These are phyloP conservation scores for Cornus controversa DNA, from an alignment of 148 eudicot species.

Conservation along the genomic window DNA sequence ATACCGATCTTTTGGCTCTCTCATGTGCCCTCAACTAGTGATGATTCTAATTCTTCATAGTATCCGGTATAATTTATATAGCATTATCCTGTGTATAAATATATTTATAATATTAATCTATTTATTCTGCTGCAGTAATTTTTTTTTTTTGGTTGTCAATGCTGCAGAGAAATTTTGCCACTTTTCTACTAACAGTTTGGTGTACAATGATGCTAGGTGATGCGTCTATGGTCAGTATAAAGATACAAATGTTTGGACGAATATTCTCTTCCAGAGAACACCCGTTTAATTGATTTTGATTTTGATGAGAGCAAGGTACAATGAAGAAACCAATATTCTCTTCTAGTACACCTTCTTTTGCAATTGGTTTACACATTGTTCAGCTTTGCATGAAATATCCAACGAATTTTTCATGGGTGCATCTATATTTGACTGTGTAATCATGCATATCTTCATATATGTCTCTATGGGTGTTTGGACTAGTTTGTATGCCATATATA, in stretches of 20 bases:
- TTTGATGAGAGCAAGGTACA: slow-evolving; percentile 92
- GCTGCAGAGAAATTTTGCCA: not conserved
- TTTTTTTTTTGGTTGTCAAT: no score
- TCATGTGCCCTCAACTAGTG: not conserved
- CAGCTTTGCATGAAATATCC: not conserved
- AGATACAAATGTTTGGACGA: slow-evolving; percentile 74
- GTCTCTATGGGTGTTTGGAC: not conserved
- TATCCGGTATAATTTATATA: not conserved
- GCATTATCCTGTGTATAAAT: not conserved
- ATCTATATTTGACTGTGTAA: not conserved
- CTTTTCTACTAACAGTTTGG: not conserved
- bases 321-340: not conserved
- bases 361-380: not conserved
- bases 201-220: slow-evolving; percentile 45
- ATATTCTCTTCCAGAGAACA: slow-evolving; percentile 50
- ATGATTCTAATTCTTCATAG: no score
- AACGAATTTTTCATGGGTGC: not conserved
- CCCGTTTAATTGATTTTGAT: slow-evolving; percentile 75
- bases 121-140: no score
- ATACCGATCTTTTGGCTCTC: slow-evolving; percentile 6
- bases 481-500: not conserved
- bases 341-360: not conserved
- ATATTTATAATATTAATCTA: no score
- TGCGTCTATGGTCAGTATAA: slow-evolving; percentile 87
- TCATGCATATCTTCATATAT: not conserved